Conservation (phyloP, 345 rosid species). For the Viola odorata region DNA sequence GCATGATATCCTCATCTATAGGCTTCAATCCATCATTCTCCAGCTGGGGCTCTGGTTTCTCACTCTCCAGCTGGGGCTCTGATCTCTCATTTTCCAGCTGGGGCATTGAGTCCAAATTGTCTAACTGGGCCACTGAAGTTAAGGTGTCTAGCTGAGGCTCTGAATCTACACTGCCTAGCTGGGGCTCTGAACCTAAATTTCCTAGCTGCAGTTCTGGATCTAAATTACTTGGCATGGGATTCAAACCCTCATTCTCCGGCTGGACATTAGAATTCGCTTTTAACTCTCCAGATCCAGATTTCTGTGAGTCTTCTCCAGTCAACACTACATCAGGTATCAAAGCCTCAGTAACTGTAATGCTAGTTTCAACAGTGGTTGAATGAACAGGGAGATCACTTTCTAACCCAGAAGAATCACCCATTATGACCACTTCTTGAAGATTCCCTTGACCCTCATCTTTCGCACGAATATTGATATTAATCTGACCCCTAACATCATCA, state of each 20-base stretch:
- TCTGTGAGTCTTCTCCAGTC: conserved; percentile 30
- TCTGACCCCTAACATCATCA: conserved; percentile 35
- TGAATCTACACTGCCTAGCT: background rate
- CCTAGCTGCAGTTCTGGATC: background rate
- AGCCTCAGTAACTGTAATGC: conserved; percentile 20
- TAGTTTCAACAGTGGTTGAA: conserved; percentile 17
- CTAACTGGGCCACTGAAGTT: conserved; percentile 2
- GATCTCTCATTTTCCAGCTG: conserved; percentile 21
- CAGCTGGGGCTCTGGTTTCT: conserved; percentile 24
- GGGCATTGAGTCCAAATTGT: conserved; percentile 2
- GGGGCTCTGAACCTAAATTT: background rate
- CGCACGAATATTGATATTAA: conserved; percentile 37
- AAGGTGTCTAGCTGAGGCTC: background rate
- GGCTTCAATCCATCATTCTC: conserved; percentile 42
- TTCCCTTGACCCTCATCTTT: conserved; percentile 23
- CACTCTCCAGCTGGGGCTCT: conserved; percentile 28
- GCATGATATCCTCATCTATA: conserved; percentile 40
- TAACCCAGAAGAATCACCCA: conserved; percentile 13
- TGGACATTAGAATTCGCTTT: conserved; percentile 2
- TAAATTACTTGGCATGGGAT: background rate
- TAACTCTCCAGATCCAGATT: conserved; percentile 21
- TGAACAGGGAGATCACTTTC: conserved; percentile 24
- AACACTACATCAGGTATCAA: conserved; percentile 29
- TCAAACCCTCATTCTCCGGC: background rate
- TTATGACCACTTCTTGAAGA: conserved; percentile 13